Base-by-base conservation (phyloP, 805 yeast genomes). In the Wickerhamiella brachini region DNA sequence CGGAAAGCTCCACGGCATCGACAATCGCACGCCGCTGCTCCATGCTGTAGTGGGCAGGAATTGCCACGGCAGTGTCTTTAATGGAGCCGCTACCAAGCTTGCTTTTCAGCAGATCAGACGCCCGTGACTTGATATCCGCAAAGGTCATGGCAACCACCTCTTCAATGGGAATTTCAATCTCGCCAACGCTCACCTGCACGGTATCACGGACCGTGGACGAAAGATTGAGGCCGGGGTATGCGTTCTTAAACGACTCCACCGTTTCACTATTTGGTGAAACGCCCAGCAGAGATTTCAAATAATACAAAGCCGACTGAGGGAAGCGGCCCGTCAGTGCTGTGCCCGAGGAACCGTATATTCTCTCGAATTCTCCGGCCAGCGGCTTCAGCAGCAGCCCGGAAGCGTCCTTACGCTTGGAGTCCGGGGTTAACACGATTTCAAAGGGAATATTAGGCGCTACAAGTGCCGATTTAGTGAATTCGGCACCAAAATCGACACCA, bases 381-480 rank as follows among this genome's bases (percentile, higher is more conserved):
- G 65, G 56, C 29, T 69, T 59, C 54, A 89, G 71, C 0, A 85
- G 81, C 12, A 93, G 59, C 0, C 94, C 96, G 3, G 89, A 76
- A 4, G 81, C 71, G 60, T 90, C 97, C 64, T 93, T 93, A 52
- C 98, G 75, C 67, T 88, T 86, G 2, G 95, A 83, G 60, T 93
- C 97, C 23, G 86, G 82, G 3, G 97, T 86, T 54, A 93, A 70
- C 13, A 93, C 82, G 42, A 93, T 76, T 61, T 93, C 97, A 62
- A 89, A 81, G 15, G 88, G 83, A 20, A 87, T 80, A 12, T 88
- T 86, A 0, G 97, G 97, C 0, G 96, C 95, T 42, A 93, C 84
- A 45, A 93, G 71, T 48, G 82, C 85, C 1, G 95, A 87, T 64
- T 93, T 93, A 22, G 88, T 78, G 70, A 73, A 84, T 61, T 88